Evolutionary conservation across 2,329 filamentous ascomycete species (phyloP).

Genomic region (Hypoxylon sp.): DNA sequence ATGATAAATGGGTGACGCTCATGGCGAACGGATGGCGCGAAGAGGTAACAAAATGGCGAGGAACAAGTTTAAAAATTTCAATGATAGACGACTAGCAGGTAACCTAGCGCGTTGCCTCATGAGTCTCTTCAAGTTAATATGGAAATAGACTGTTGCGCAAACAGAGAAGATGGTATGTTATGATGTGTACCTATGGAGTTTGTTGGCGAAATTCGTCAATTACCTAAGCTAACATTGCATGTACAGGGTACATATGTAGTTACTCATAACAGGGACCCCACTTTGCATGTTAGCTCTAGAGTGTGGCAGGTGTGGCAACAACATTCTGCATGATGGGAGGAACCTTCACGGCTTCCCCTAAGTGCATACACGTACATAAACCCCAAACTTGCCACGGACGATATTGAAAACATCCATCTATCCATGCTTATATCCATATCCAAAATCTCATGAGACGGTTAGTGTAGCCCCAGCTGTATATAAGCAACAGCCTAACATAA

Average conservation of each 20-base stretch:
- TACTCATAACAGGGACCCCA: not conserved
- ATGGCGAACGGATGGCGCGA: conserved; percentile 46
- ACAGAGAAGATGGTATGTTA: not conserved
- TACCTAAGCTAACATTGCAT: not conserved
- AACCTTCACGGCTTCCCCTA: no score
- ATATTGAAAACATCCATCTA: not conserved
- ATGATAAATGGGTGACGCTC: conserved; percentile 56
- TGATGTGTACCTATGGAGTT: not conserved
- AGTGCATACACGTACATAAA: no score
- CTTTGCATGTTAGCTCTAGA: not conserved
- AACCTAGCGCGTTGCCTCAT: not conserved
- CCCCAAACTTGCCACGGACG: not conserved
- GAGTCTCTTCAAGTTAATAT: not conserved
- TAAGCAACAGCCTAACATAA: conserved; percentile 11
- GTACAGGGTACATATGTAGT: no score
- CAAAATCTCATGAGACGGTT: conserved; percentile 7
- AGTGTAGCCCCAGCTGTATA: conserved; percentile 17
- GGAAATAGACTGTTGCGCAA: not conserved
- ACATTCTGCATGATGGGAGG: not conserved
- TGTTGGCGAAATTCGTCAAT: not conserved
- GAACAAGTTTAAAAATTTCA: conserved; percentile 1
- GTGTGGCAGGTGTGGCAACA: not conserved
- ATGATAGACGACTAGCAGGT: not conserved
- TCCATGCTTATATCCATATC: not conserved
- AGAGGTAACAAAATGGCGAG: conserved; percentile 1